These are phyloP conservation scores for Fusarium graminum DNA, from an alignment of 2,329 filamentous ascomycete genomes.

Conservation along the genomic window DNA sequence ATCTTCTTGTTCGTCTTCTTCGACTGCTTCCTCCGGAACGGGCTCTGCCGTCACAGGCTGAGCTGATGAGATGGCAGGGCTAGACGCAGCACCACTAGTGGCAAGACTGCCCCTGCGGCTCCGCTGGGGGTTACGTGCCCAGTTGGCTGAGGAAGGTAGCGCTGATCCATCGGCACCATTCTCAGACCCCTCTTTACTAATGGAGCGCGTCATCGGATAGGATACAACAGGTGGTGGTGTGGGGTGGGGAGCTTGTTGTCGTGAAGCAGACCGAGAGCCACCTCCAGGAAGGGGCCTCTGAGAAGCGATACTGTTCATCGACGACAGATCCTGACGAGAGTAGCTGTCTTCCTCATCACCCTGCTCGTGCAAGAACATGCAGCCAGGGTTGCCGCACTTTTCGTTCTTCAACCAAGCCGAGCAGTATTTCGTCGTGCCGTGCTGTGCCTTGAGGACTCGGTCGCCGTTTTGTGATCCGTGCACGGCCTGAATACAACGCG, in stretches of 20 bases:
- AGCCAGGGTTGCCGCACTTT: conserved; percentile 93
- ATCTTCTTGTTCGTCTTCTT: conserved; percentile 48
- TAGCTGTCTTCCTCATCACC: conserved; percentile 99
- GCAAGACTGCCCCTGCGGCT: conserved; percentile 82
- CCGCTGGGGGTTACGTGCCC: conserved; percentile 80
- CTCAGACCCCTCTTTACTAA: conserved; percentile 82
- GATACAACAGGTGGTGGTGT: conserved; percentile 58
- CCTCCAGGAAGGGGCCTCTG: conserved; percentile 73
- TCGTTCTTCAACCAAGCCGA: conserved; percentile 96
- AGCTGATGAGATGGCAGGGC: conserved; percentile 77
- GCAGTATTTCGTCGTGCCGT: conserved; percentile 97
- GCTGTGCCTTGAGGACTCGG: conserved; percentile 79
- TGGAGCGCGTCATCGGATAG: conserved; percentile 78
- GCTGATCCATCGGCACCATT: conserved; percentile 84
- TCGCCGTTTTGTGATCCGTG: conserved; percentile 95
- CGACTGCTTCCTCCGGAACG: conserved; percentile 58
- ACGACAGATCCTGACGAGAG: conserved; percentile 92
- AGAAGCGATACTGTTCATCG: conserved; percentile 89
- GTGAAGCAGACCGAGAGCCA: conserved; percentile 65
- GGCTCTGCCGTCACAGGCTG: conserved; percentile 67
- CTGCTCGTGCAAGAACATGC: conserved; percentile 97
- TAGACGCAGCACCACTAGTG: conserved; percentile 84
- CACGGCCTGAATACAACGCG: conserved; percentile 89
- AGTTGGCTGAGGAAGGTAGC: conserved; percentile 92
- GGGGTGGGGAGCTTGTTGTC: conserved; percentile 61